Percentiles rank a stretch among this genome's conserved stretches.
Evolutionary conservation across 202 grass and related monocot genomes (phyloP).

Genomic region (Elaeis oleifera): DNA sequence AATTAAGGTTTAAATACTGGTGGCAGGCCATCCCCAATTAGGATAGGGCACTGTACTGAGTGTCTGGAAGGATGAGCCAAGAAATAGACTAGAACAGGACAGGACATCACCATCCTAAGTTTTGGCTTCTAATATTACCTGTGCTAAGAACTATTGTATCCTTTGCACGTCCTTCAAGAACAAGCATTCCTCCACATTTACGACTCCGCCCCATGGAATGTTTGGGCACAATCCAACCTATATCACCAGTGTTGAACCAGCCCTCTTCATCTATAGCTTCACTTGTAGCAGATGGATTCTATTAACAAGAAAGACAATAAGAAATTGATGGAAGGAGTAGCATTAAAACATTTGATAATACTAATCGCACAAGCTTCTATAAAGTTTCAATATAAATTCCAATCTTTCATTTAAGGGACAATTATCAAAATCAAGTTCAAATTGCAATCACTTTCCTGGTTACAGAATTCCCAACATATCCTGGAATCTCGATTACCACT

Average conservation of each 20-base stretch:
- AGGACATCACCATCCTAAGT: no score
- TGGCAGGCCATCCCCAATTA: no score
- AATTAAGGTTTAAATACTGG: no score
- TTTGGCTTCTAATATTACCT: conserved; percentile 34
- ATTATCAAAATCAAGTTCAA: no score
- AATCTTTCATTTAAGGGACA: no score
- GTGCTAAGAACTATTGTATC: conserved; percentile 97
- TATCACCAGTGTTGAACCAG: conserved; percentile 85
- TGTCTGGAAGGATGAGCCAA: background rate
- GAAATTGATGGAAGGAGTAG: background rate
- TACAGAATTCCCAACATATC: no score
- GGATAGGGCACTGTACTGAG: no score
- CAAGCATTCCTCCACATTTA: conserved; percentile 77
- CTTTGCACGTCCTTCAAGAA: conserved; percentile 93
- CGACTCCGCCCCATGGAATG: conserved; percentile 51
- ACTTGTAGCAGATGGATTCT: conserved; percentile 63
- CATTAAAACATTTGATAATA: no score
- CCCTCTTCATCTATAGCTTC: conserved; percentile 58
- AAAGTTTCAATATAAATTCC: no score
- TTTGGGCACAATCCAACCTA: conserved; percentile 81
- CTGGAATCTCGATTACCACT: no score
- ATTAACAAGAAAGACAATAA: conserved; percentile 7
- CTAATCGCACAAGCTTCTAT: no score
- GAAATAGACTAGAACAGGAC: background rate
- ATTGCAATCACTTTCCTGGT: no score